phyloP scores from a whole-genome alignment of 805 yeast genomes.

The Cyberlindnera maclurae region DNA sequence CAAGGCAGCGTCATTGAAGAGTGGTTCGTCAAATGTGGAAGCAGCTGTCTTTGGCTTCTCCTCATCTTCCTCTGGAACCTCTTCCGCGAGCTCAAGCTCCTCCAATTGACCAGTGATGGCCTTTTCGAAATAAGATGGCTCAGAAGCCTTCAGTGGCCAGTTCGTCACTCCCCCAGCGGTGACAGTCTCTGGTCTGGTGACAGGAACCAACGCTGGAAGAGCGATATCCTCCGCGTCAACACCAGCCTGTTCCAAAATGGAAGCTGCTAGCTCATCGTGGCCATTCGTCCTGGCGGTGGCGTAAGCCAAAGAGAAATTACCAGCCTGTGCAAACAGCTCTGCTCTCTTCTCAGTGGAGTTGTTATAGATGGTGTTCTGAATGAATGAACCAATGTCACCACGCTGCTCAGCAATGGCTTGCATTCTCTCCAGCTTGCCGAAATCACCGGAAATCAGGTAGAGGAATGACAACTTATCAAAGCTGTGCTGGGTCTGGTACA shows the following conservation, averaged over 20 bases:
- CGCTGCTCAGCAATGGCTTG: conserved; percentile 84
- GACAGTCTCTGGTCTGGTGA: conserved; percentile 42
- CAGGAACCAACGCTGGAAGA: conserved; percentile 46
- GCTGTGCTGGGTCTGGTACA: conserved; percentile 77
- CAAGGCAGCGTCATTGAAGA: conserved; percentile 37
- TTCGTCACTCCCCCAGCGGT: conserved; percentile 38
- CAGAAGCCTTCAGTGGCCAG: conserved; percentile 80
- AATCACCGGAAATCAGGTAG: conserved; percentile 79
- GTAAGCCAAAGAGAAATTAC: conserved; percentile 84
- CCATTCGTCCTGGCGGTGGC: conserved; percentile 88
- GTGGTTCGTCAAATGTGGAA: conserved; percentile 28
- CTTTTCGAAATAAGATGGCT: conserved; percentile 75
- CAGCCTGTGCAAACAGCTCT: conserved; percentile 64
- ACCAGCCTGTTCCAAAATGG: conserved; percentile 65
- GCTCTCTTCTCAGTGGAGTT: conserved; percentile 73
- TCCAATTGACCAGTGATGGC: conserved; percentile 78
- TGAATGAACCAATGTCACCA: conserved; percentile 68
- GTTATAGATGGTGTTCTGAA: conserved; percentile 76
- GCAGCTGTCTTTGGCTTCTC: conserved; percentile 16
- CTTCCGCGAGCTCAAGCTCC: conserved; percentile 46
- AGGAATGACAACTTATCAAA: conserved; percentile 88
- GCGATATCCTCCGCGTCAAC: conserved; percentile 55
- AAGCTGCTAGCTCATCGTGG: conserved; percentile 63
- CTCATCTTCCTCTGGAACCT: conserved; percentile 24
- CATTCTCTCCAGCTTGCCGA: conserved; percentile 72